Base-by-base conservation (phyloP, 2,329 filamentous ascomycete genomes). In the Fusarium guadeloupense region DNA sequence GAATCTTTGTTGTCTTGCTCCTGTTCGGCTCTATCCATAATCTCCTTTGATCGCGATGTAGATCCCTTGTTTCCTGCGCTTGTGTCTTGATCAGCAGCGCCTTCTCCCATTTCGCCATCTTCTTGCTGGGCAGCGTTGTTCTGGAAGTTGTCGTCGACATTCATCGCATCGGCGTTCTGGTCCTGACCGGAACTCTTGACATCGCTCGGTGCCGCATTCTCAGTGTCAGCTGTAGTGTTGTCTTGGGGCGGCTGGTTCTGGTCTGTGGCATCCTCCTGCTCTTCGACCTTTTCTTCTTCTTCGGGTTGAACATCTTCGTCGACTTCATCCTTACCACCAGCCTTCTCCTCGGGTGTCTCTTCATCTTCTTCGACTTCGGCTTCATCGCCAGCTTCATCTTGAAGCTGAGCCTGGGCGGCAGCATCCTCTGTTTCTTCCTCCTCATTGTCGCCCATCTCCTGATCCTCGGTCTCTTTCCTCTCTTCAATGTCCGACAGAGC, bases 161-260 rank as follows among this genome's bases (percentile, higher is more conserved):
- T 82, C 67, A 83, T 81, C 19, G 86, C 78, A 50, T 88, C 82
- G 25, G 88, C 82, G 43, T 89, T 85, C 49, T 89, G 83, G 41
- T 90, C 88, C 43, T 86, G 83, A 3, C 89, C 88, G 13, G 84
- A 82, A 35, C 84, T 85, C 75, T 86, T 84, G 37, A 85, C 81
- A 47, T 90, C 86, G 72, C 83, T 89, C 7, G 85, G 83, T 1
- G 84, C 85, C 12, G 81, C 82, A 54, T 89, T 84, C n/a, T 91
- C 86, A 2, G 82, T 79, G 66, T 85, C 81, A 1, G 83, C 77
- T 25, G 80, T 81, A 14, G 78, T 74, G 17, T 83, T 79, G 33
- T 87, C 82, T 26, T 78, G 72, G 39, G 73, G 71, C 9, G 75
- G 73, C 28, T 75, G 71, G 3, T 69, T 54, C 23, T 68, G 62